Evolutionary conservation across 371 early-diverging fungal species (phyloP), one percentile per base, ranked within the genome.

Genomic region (Actinomucor elegans): DNA sequence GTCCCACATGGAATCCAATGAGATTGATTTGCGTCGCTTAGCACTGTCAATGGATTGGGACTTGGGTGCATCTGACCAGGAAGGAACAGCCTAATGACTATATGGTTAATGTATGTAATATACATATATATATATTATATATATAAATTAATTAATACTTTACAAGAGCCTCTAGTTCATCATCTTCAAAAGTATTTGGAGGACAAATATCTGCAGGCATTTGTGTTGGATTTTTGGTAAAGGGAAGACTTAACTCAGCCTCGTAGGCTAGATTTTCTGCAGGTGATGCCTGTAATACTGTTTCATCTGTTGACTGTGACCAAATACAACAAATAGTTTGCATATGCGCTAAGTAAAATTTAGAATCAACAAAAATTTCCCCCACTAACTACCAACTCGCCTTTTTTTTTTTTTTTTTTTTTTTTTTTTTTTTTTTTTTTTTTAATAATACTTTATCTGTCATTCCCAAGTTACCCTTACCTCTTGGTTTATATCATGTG

Each of bases 121-220:
- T 34, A 34, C 3, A 34, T 34, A 34, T 14, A 14, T n/a, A 5
- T 34, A 34, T n/a, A 34, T 31, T 10, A 31, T 31, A 29, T 20
- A 29, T 32, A 15, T 29, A 38, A 15, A n/a, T 26, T 15, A 26
- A 27, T 6, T 8, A 27, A 35, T 17, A 27, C 36, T 42, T 69
- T 69, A 73, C 77, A 32, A 77, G 55, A 1, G 72, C 77, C 56
- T 77, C 74, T 18, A 73, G 32, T 38, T 69, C 74, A 34, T 69
- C 63, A 9, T 75, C 72, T 1, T 48, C 57, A 34, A 35, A 34
- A 20, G 47, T 47, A 29, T 31, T 45, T 45, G 31, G 45, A 31
- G 32, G 42, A 27, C 42, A 42, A 42, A 42, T 42, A 42, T 42
- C 42, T 42, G 42, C 42, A 42, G 42, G 42, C 42, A 42, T 42